Conservation (phyloP, 192 early-diverging fungal species). For the Glomus cerebriforme region DNA sequence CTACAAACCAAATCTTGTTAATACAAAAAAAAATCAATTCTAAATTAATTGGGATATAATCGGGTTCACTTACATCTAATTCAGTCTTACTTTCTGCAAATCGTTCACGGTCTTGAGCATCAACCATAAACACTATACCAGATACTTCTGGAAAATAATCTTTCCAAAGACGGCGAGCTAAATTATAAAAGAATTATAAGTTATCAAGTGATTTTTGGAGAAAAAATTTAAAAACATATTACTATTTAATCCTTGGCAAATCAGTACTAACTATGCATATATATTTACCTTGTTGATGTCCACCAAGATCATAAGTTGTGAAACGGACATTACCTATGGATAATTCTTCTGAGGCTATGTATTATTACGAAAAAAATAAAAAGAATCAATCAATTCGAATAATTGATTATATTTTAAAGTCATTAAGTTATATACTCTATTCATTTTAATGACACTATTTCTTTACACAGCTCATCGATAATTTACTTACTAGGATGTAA, state of each 20-base stretch:
- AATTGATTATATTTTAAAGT: neutral
- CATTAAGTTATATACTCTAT: neutral
- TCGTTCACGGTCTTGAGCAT: constrained; percentile 82
- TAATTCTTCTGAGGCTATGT: constrained; percentile 93
- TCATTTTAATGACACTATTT: neutral
- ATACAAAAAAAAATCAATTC: neutral
- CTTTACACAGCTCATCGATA: neutral
- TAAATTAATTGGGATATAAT: neutral
- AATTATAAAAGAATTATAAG: constrained; percentile 7
- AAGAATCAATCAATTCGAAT: constrained; percentile 7
- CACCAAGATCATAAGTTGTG: constrained; percentile 98
- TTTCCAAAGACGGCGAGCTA: constrained; percentile 95
- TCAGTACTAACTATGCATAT: neutral
- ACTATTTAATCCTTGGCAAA: too few species aligned
- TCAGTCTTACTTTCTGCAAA: constrained; percentile 92
- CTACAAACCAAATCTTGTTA: constrained; percentile 38
- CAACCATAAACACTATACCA: constrained; percentile 98
- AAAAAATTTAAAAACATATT: too few species aligned
- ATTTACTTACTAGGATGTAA: constrained; percentile 91
- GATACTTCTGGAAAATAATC: constrained; percentile 99
- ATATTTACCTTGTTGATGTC: constrained; percentile 82
- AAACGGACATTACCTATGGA: constrained; percentile 96
- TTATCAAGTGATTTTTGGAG: too few species aligned
- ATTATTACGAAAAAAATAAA: neutral
- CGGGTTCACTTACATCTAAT: constrained; percentile 77